Conservation (phyloP, 352 stramenopile genomes). For the Phytopythium aichiense region DNA sequence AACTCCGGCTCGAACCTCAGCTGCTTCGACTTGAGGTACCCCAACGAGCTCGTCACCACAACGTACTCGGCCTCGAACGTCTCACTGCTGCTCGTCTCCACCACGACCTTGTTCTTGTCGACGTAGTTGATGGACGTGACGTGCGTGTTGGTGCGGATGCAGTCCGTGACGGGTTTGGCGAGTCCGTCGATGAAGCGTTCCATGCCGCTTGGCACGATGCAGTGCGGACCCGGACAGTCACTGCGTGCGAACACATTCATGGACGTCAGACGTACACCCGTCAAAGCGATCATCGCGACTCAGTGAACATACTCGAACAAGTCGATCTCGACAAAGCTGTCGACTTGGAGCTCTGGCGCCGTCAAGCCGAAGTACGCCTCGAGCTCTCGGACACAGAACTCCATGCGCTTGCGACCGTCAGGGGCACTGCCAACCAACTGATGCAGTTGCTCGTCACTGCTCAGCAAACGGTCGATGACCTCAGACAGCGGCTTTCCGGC, state of each 20-base stretch:
- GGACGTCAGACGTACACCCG: background rate
- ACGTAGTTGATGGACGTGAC: conserved; percentile 29
- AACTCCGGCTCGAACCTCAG: conserved; percentile 47
- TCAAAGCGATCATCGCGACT: background rate
- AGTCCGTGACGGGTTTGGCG: conserved; percentile 21
- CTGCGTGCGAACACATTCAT: conserved; percentile 7
- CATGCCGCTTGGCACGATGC: conserved; percentile 48
- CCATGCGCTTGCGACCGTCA: conserved; percentile 14
- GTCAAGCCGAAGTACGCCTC: conserved; percentile 50
- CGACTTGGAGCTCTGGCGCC: conserved; percentile 20
- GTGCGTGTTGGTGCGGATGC: conserved; percentile 32
- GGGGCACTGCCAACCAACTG: background rate
- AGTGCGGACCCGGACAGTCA: conserved; percentile 49
- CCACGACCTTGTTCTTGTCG: conserved; percentile 17
- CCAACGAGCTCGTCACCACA: conserved; percentile 52
- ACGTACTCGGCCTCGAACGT: conserved; percentile 33
- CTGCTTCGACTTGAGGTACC: conserved; percentile 37
- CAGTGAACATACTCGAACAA: conserved; percentile 17
- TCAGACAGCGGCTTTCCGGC: conserved; percentile 15
- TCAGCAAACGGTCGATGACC: conserved; percentile 31
- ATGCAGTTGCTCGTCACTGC: conserved; percentile 16
- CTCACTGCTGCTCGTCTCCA: conserved; percentile 22
- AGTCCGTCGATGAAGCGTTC: conserved; percentile 47
- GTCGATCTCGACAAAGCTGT: conserved; percentile 26
- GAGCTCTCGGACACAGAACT: conserved; percentile 30